Base-by-base conservation (phyloP, 1,139 yeast species). In the Hanseniaspora uvarum region DNA sequence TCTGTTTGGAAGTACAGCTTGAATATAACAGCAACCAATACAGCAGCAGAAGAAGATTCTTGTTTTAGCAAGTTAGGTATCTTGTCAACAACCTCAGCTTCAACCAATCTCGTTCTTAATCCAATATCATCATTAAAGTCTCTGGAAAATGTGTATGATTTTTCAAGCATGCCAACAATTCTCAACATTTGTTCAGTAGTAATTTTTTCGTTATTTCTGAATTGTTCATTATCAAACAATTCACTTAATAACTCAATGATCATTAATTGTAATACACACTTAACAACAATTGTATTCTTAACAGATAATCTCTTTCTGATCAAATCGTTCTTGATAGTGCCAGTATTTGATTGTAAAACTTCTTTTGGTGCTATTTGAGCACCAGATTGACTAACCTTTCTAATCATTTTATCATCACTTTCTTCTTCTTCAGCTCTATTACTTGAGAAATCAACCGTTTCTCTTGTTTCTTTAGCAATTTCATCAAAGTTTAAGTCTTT, bases 61-160 rank as follows among this genome's bases (percentile, higher is more conserved):
- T 94, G 98, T 62, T 86, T 86, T 61, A 89, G 72, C 61, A 94
- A 72, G 63, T 92, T 94, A 23, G 99, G 98, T 58, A 89, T 75
- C 64, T 92, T 84, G 63, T 87, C 95, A 70, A 89, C 92, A 37
- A 88, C 82, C 2, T 96, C 96, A 10, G 94, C 87, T 63, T 87
- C 86, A 83, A 94, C 89, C 50, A 94, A 73, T 59, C 94, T 74
- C 21, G 86, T 84, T 59, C 99, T 74, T 59, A 92, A 73, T 56
- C 87, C 92, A 65, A 85, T 83, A 68, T 94, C 88, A 58, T 83
- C 92, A 66, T 94, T 94, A 73, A 94, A 94, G 56, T 76, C 79
- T 61, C 83, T 79, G 5, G 98, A 86, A 70, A 94, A 92, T 56
- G 76, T 72, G 70, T 86, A 89, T 57, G 96, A 85, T 50, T 72